These are phyloP conservation scores for Agaricales sp. DNA, from an alignment of 1,284 basidiomycete genomes.

Conservation along the genomic window DNA sequence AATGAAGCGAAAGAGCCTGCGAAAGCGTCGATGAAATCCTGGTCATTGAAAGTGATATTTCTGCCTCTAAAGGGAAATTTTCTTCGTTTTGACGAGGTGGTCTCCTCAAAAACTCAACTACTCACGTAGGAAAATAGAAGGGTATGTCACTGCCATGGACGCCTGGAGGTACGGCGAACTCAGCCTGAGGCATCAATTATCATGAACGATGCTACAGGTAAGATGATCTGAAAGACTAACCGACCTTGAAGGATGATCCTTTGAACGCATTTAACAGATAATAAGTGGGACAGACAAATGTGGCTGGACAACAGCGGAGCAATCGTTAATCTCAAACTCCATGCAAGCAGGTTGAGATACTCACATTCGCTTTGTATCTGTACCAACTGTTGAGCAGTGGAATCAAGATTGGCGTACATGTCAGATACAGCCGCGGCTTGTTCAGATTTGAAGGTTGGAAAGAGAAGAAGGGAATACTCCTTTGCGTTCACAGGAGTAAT, in stretches of 20 bases:
- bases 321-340: not conserved
- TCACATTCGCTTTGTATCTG: conserved; percentile 22
- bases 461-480: conserved; percentile 15
- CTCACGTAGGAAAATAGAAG: conserved; percentile 21
- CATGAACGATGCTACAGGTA: not conserved
- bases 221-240: not conserved
- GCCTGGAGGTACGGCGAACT: conserved; percentile 21
- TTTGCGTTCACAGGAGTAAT: conserved; percentile 10
- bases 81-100: not conserved
- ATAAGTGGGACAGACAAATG: conserved; percentile 25
- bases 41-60: not conserved
- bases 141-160: conserved; percentile 18
- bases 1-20: not conserved
- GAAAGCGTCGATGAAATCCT: not conserved
- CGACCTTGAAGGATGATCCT: conserved; percentile 16
- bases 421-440: conserved; percentile 12
- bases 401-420: conserved; percentile 13
- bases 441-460: conserved; percentile 14
- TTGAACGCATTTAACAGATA: conserved; percentile 17
- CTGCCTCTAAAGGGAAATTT: not conserved
- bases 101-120: not conserved
- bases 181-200: conserved; percentile 12
- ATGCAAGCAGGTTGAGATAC: conserved; percentile 5
- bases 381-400: conserved; percentile 15
- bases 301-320: conserved; percentile 13